Evolutionary conservation across 73 alveolate genomes (phyloP).

Genomic region (Paramecium pentaurelia): DNA sequence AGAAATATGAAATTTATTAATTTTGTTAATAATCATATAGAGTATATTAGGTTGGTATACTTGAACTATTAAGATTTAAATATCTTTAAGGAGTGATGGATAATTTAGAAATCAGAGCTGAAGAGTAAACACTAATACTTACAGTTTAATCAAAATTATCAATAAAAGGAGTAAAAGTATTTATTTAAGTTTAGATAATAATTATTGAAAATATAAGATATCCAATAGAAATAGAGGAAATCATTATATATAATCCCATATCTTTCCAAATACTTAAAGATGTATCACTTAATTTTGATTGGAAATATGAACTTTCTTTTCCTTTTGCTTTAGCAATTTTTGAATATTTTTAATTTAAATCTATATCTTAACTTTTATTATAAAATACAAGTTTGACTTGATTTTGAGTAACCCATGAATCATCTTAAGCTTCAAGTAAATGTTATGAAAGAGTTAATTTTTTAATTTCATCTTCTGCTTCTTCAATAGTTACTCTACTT

Average conservation of each 20-base stretch:
- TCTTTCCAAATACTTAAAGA: constrained; percentile 29
- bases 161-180: not conserved
- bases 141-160: not conserved
- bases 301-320: not conserved
- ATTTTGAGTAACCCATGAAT: constrained; percentile 36
- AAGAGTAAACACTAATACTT: not conserved
- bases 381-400: constrained; percentile 18
- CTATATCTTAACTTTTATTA: not conserved
- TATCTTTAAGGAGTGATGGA: constrained; percentile 16
- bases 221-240: constrained; percentile 27
- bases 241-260: not conserved
- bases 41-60: not conserved
- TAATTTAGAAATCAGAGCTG: not conserved
- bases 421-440: not conserved
- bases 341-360: not conserved
- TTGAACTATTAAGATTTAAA: not conserved
- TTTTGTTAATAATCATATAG: not conserved
- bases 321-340: not conserved
- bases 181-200: not conserved
- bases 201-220: constrained; percentile 7
- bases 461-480: constrained; percentile 46
- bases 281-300: not conserved
- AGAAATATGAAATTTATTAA: not conserved
- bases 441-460: not conserved
- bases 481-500: constrained; percentile 2